Evolutionary conservation across 345 rosid genomes (phyloP).

Genomic region (Noccaea bulbosa): DNA sequence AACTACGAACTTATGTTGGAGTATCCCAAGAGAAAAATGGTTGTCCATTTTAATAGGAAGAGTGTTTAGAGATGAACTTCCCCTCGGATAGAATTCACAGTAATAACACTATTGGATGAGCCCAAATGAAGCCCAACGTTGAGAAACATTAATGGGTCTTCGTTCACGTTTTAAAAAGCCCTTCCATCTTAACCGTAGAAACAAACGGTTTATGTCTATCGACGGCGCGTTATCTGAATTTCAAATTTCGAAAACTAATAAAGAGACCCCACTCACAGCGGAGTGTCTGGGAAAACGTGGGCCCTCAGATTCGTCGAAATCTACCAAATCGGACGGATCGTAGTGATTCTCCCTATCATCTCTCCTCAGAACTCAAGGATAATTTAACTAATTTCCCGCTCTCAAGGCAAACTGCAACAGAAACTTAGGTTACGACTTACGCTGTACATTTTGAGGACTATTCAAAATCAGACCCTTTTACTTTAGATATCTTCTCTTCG

Average conservation of each 20-base stretch:
- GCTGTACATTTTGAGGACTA: background rate
- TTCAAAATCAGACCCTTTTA: conserved; percentile 1
- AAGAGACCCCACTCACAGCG: conserved; percentile 32
- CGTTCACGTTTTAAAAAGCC: background rate
- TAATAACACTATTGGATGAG: too few relatives aligned
- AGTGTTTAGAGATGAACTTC: too few relatives aligned
- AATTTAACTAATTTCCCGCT: conserved; percentile 43
- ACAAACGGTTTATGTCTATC: conserved; percentile 20
- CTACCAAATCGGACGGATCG: conserved; percentile 24
- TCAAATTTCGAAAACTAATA: conserved; percentile 11
- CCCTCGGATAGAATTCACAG: too few relatives aligned
- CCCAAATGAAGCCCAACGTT: conserved; percentile 7
- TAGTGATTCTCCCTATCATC: background rate
- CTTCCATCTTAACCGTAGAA: conserved; percentile 11
- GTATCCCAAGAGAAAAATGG: background rate
- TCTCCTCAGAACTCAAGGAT: conserved; percentile 26
- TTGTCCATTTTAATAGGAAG: background rate
- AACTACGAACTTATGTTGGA: too few relatives aligned
- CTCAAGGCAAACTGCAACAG: conserved; percentile 33
- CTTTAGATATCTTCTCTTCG: background rate
- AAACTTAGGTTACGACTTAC: conserved; percentile 30
- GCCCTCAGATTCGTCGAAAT: conserved; percentile 26
- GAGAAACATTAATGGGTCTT: background rate
- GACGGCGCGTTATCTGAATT: conserved; percentile 43
- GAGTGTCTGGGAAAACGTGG: conserved; percentile 37